Percentiles rank a stretch among this genome's conserved stretches.
Evolutionary conservation across 1,139 yeast genomes (phyloP).

Genomic region (Debaryomyces coudertii): DNA sequence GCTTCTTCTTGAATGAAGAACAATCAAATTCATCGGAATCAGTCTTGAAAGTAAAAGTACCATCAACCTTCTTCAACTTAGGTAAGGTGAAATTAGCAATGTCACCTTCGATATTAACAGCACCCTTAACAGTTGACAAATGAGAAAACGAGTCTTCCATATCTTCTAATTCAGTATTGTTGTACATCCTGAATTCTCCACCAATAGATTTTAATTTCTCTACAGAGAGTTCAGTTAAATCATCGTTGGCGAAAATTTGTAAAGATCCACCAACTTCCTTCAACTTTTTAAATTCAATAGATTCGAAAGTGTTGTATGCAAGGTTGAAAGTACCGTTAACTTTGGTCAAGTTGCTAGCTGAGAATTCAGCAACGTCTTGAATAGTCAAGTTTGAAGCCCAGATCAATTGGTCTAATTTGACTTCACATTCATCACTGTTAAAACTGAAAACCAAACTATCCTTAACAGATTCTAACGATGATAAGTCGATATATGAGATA

Average conservation of each 20-base stretch:
- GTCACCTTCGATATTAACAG: slow-evolving; percentile 44
- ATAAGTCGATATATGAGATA: slow-evolving; percentile 40
- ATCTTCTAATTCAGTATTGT: slow-evolving; percentile 45
- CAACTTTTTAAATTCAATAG: slow-evolving; percentile 35
- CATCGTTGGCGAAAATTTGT: slow-evolving; percentile 48
- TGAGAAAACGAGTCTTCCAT: slow-evolving; percentile 32
- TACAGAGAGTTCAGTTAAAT: slow-evolving; percentile 35
- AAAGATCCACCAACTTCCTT: slow-evolving; percentile 44
- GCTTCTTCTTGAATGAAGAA: slow-evolving; percentile 36
- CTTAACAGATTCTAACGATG: slow-evolving; percentile 36
- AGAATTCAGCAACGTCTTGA: slow-evolving; percentile 42
- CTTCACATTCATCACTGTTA: slow-evolving; percentile 47
- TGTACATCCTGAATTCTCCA: slow-evolving; percentile 48
- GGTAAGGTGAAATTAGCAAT: slow-evolving; percentile 45
- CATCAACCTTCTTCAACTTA: slow-evolving; percentile 42
- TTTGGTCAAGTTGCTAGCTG: slow-evolving; percentile 37
- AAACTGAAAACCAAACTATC: slow-evolving; percentile 45
- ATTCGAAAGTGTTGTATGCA: slow-evolving; percentile 45
- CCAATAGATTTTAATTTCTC: slow-evolving; percentile 39
- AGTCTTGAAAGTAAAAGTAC: slow-evolving; percentile 45
- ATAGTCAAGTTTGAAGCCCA: slow-evolving; percentile 52
- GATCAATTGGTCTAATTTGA: slow-evolving; percentile 38
- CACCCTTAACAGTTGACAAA: slow-evolving; percentile 45
- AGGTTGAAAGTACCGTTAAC: slow-evolving; percentile 48
- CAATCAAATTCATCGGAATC: slow-evolving; percentile 46